Evolutionary conservation across 108 stramenopile species (phyloP).

Genomic region (Mediolabrus comicus): DNA sequence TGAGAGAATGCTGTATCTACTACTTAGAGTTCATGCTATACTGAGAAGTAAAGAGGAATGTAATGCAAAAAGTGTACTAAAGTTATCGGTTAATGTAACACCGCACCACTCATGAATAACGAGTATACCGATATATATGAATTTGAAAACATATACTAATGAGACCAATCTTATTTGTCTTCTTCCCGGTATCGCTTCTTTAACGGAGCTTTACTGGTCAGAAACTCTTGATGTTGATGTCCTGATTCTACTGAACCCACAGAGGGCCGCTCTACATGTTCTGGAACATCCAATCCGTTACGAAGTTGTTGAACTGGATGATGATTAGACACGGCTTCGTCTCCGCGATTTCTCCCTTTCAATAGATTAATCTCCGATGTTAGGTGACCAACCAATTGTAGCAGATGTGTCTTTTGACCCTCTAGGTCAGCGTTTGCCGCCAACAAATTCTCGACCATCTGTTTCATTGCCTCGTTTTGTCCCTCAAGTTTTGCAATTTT

Average conservation of each 20-base stretch:
- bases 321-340: too few relatives aligned
- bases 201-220: neutral
- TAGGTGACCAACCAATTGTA: neutral
- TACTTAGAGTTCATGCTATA: too few relatives aligned
- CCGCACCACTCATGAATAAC: too few relatives aligned
- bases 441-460: neutral
- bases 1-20: too few relatives aligned
- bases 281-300: neutral
- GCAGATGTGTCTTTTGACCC: neutral
- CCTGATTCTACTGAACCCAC: neutral
- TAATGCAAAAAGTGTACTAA: too few relatives aligned
- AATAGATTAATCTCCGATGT: neutral
- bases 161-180: too few relatives aligned
- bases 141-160: too few relatives aligned
- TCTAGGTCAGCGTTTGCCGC: neutral
- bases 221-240: neutral
- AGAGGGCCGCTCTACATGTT: neutral
- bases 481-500: neutral
- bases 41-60: too few relatives aligned
- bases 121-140: too few relatives aligned
- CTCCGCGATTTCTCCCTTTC: constrained; percentile 1
- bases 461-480: neutral
- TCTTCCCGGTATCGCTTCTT: neutral
- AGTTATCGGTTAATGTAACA: too few relatives aligned
- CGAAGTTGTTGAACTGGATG: too few relatives aligned